Base-by-base conservation (phyloP, 1,284 basidiomycete genomes). In the Leccinum pseudoinsigne region DNA sequence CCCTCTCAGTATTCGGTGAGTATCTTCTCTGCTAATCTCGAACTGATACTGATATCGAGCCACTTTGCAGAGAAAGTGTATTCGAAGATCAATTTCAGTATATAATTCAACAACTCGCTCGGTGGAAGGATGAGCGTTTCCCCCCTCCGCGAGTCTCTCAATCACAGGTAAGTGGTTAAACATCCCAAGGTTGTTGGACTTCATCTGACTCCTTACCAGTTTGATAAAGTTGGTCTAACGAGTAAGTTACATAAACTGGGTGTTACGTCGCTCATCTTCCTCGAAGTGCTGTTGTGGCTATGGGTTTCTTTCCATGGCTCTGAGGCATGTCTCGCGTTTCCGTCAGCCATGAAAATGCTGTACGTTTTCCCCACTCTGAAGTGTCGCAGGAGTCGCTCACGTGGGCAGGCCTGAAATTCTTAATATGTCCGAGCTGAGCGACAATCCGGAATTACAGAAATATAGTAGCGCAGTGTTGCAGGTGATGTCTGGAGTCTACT, bases 171-270 rank as follows among this genome's bases (percentile, higher is more conserved):
- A 59, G 77, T 73, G 11, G 55, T 66, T 47, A 51, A 21, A 31
- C 42, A 23, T 61, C 0, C 3, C 1, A 4, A 55, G 18, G 45
- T 34, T 28, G 21, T 34, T 50, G 1, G 23, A 61, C 16, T n/a
- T 34, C 36, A 56, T 61, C 72, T 77, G 45, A 77, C 55, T 18
- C 26, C 34, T 53, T 14, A 56, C 31, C 68, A 87, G 80, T 97
- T 97, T 74, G 95, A 97, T 78, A 94, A 92, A 79, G 87, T 93
- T 62, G 90, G 92, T 11, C 77, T 93, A 62, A 90, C 90, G 23
- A 77, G 90, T 92, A 74, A 71, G 86, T 74, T 58, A 14, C 53
- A 50, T 54, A 23, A 63, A 26, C 51, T 34, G n/a, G 31, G 62
- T 58, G 16, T 62, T 42, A 58, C 50, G 55, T 38, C 54, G 14